Percentiles rank a stretch among this genome's conserved stretches.
Conservation (phyloP, 768 basidiomycete genomes). For the Pisolithus microcarpus region DNA sequence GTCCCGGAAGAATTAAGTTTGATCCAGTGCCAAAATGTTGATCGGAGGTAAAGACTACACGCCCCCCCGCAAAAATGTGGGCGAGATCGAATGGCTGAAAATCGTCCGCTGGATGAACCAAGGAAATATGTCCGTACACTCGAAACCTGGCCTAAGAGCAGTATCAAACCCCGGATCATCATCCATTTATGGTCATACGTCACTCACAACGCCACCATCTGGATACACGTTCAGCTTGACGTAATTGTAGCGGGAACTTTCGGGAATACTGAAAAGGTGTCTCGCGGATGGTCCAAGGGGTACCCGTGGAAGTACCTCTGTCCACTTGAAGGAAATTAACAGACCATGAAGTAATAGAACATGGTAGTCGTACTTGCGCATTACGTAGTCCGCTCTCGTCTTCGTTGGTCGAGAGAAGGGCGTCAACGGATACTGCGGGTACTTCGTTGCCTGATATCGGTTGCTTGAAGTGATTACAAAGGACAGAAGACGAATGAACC, state of each 20-base stretch:
- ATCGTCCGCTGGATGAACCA: conserved; percentile 48
- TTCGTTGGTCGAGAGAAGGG: conserved; percentile 36
- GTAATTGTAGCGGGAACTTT: conserved; percentile 52
- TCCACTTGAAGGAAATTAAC: conserved; percentile 52
- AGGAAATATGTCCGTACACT: conserved; percentile 74
- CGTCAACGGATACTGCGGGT: conserved; percentile 73
- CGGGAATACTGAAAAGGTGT: conserved; percentile 76
- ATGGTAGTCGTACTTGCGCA: conserved; percentile 39
- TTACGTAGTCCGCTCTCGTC: conserved; percentile 43
- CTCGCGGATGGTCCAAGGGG: conserved; percentile 76
- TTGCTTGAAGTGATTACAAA: neutral
- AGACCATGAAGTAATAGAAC: neutral
- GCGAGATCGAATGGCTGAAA: conserved; percentile 71
- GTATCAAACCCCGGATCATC: conserved; percentile 1
- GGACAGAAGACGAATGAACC: conserved; percentile 8
- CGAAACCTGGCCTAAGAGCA: conserved; percentile 75
- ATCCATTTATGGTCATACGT: neutral
- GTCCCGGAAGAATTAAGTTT: conserved; percentile 86
- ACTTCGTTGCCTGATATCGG: conserved; percentile 68
- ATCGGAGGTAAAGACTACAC: conserved; percentile 79
- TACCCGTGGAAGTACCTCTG: conserved; percentile 66
- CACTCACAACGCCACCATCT: conserved; percentile 85
- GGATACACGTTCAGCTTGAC: conserved; percentile 95
- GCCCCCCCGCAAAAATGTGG: conserved; percentile 84
- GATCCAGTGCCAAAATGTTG: conserved; percentile 92